Base-by-base conservation (phyloP, 306 rosid species). In the Cucurbita maxima region DNA sequence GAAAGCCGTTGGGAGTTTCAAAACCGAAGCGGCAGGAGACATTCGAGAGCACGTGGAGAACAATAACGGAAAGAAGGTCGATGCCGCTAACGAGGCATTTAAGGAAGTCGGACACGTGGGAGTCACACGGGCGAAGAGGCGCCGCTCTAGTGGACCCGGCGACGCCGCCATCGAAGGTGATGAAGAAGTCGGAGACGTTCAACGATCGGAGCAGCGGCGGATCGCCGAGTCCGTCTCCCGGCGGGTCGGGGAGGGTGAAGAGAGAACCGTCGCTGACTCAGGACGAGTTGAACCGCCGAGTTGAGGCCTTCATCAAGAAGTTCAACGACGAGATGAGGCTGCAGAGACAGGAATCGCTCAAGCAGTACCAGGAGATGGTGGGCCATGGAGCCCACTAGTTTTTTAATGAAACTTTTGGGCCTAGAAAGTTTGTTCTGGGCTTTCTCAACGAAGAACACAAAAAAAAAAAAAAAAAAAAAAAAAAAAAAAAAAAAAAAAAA, bases 241-340 rank as follows among this genome's bases (percentile, higher is more conserved):
- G 64, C 0, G 81, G 44, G 3, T 73, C 85, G 5, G 89, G 81
- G 36, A 79, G 70, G 76, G 75, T 89, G 76, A 82, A 80, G 89
- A 88, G 82, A 59, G 98, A 94, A 40, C 59, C 96, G 72, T 90
- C 97, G 74, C 85, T 87, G 92, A 81, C 88, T 77, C 97, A 94
- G 84, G 97, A 94, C 82, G 99, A 94, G 79, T 71, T 94, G 96
- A 89, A 94, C 77, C 90, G 97, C 54, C 97, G 99, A 75, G 99
- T 91, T 13, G 99, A 94, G 77, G 99, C 99, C 71, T 94, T 94
- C 47, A 94, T 94, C 20, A 89, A 86, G 41, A 94, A 94, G 89
- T 87, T 89, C 62, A 94, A 94, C 72, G 84, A 85, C 75, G 99
- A 90, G 72, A 94, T 94, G 99, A 85, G 97, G 88, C 44, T 94